Evolutionary conservation across 257 asterid genomes (phyloP).

Genomic region (Parsonsia alboflavescens): DNA sequence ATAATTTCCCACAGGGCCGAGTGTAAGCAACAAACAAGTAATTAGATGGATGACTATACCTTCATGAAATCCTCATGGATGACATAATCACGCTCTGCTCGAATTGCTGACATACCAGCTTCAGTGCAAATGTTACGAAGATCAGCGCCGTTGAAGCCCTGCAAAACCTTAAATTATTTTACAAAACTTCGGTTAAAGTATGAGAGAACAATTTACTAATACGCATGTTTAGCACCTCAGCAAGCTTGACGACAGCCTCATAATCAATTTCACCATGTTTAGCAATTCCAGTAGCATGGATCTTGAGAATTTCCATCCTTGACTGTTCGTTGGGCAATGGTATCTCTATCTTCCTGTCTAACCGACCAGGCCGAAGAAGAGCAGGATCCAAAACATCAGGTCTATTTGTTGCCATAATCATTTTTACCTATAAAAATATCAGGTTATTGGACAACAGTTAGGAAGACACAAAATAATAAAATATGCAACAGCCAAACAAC

Average conservation of each 20-base stretch:
- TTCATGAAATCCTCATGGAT: constrained; percentile 99
- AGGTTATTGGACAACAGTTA: not conserved
- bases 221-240: constrained; percentile 54
- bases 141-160: constrained; percentile 98
- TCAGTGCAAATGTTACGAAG: constrained; percentile 95
- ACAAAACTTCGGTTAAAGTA: not conserved
- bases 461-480: not conserved
- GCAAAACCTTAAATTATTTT: constrained; percentile 14
- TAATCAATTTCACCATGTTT: constrained; percentile 97
- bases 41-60: constrained; percentile 31
- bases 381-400: constrained; percentile 98
- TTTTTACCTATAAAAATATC: constrained; percentile 60
- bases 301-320: constrained; percentile 85
- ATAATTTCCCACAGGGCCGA: not conserved
- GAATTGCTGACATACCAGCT: constrained; percentile 94
- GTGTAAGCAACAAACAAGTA: too few species aligned
- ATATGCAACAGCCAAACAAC: not conserved
- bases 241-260: constrained; percentile 90
- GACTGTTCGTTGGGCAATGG: constrained; percentile 97
- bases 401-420: constrained; percentile 97
- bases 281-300: constrained; percentile 92
- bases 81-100: constrained; percentile 93
- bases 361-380: constrained; percentile 93
- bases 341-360: constrained; percentile 91
- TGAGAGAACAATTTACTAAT: not conserved